Percentiles rank a stretch among this genome's conserved stretches.
Conservation (phyloP, 257 asterid species). For the Rehmannia glutinosa region DNA sequence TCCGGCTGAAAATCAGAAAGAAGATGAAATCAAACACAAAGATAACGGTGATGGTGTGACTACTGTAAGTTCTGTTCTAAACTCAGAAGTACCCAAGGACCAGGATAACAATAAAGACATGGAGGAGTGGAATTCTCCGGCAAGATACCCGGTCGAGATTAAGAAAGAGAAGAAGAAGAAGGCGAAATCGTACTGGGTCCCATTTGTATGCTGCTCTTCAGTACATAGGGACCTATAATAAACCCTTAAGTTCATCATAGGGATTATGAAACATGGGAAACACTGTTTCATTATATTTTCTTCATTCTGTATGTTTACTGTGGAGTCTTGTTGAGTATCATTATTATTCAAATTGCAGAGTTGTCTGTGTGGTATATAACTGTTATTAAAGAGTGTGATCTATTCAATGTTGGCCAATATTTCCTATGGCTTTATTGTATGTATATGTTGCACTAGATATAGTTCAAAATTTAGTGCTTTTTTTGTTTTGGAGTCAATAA, state of each 20-base stretch:
- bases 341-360: constrained; percentile 21
- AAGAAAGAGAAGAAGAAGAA: constrained; percentile 84
- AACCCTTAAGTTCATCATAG: background rate
- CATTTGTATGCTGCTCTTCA: constrained; percentile 85
- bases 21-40: constrained; percentile 28
- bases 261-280: background rate
- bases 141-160: constrained; percentile 68
- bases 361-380: constrained; percentile 19
- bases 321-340: background rate
- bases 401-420: constrained; percentile 7
- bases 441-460: background rate
- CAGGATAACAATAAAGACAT: constrained; percentile 36
- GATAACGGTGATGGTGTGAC: constrained; percentile 31
- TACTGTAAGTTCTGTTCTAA: constrained; percentile 29
- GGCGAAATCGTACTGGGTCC: constrained; percentile 68
- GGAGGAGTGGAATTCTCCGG: constrained; percentile 92
- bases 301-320: constrained; percentile 10
- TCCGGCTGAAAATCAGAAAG: constrained; percentile 30
- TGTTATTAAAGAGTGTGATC: constrained; percentile 15
- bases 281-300: background rate
- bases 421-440: constrained; percentile 19
- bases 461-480: background rate
- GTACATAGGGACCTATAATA: constrained; percentile 49
- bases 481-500: background rate
- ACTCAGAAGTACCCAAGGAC: constrained; percentile 20